Evolutionary conservation across 257 asterid species (phyloP).

Genomic region (Asclepias syriaca): DNA sequence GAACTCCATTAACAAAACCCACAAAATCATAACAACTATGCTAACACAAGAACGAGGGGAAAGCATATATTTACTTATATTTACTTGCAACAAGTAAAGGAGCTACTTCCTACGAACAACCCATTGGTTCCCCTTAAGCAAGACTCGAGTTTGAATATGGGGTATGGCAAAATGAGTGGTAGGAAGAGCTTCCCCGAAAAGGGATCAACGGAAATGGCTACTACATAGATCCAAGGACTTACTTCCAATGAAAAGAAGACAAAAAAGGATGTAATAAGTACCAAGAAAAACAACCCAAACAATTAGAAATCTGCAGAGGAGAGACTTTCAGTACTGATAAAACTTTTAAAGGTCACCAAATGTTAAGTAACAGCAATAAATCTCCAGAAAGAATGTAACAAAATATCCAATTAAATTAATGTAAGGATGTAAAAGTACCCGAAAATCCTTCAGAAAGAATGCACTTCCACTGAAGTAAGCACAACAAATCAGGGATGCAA

Average conservation of each 20-base stretch:
- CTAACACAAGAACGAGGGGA: not conserved
- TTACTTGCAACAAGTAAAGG: not conserved
- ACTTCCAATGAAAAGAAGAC: no score
- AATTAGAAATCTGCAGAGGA: not conserved
- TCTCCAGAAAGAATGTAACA: not conserved
- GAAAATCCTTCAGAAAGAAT: constrained; percentile 42
- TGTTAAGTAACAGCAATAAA: not conserved
- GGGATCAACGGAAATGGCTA: no score
- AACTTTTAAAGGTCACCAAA: not conserved
- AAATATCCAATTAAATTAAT: constrained; percentile 2
- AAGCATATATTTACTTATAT: constrained; percentile 1
- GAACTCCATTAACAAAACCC: not conserved
- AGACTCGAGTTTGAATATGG: no score
- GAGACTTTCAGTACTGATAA: not conserved
- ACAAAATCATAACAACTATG: not conserved
- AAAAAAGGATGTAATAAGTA: not conserved
- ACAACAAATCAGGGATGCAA: constrained; percentile 48
- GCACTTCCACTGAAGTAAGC: constrained; percentile 55
- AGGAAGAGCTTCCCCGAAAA: no score
- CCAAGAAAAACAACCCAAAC: not conserved
- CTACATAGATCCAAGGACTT: not conserved
- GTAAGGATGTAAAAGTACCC: constrained; percentile 29
- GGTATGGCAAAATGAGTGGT: no score
- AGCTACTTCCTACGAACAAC: not conserved
- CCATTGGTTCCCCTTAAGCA: no score